Conservation (phyloP, 306 rosid genomes). For the Adenanthera pavonina region DNA sequence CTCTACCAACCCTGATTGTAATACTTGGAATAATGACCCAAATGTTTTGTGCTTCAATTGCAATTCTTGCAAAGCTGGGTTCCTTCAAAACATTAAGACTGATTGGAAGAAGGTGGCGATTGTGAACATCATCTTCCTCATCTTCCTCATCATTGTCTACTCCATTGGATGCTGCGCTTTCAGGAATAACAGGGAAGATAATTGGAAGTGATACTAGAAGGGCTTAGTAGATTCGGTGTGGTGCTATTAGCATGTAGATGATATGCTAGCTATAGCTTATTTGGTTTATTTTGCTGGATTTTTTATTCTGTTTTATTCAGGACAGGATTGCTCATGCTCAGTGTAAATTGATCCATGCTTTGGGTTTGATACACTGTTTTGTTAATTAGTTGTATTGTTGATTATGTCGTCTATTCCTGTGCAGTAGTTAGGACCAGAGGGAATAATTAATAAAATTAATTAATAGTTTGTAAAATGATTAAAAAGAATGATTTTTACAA, state of each 20-base stretch:
- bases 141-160: conserved; percentile 70
- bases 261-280: conserved; percentile 16
- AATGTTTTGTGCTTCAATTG: conserved; percentile 64
- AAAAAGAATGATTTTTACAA: too few relatives aligned
- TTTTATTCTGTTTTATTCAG: not conserved
- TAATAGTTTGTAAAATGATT: too few relatives aligned
- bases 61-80: conserved; percentile 81
- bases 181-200: conserved; percentile 63
- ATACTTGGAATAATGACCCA: conserved; percentile 52
- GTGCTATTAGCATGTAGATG: conserved; percentile 31
- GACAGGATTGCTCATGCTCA: not conserved
- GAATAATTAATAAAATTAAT: too few relatives aligned
- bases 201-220: conserved; percentile 36
- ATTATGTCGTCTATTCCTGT: not conserved
- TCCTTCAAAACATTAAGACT: conserved; percentile 67
- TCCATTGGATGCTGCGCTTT: conserved; percentile 82
- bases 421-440: not conserved
- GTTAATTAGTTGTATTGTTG: not conserved
- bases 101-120: conserved; percentile 78
- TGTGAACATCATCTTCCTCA: conserved; percentile 60
- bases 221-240: not conserved
- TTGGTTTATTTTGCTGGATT: conserved; percentile 29
- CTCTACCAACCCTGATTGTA: conserved; percentile 51
- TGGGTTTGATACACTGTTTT: conserved; percentile 6
- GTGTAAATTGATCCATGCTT: conserved; percentile 32